Evolutionary conservation across 495 filamentous ascomycete species (phyloP), one percentile per base, ranked within the genome.

Genomic region (Aspergillus affinis): DNA sequence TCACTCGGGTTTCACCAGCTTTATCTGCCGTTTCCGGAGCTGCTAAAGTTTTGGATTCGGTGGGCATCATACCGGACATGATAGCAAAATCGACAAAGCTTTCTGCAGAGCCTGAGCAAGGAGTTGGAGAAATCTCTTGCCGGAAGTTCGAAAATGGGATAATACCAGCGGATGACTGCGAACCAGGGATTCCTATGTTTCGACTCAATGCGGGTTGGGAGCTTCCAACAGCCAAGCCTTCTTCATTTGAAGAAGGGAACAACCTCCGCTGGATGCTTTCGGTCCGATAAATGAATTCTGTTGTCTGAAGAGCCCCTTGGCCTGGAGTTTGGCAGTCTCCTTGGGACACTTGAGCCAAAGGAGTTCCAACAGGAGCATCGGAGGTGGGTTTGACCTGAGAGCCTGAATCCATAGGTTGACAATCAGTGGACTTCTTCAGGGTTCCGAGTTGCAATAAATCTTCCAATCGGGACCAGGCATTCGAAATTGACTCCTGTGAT

Each of bases 41-140:
- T 7, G 51, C n/a, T 15, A 8, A 20, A 10, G 45, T 19, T 2
- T 18, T n/a, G 18, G 46, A 44, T 29, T 59, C 49, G n/a, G 65
- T 55, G 12, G 57, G 56, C 13, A 70, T 70, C 51, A 69, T 67
- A 15, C 68, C 63, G 17, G 77, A 59, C 67, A 75, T 72, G 18
- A 51, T 48, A 10, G 68, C 65, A 52, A 78, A 61, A 41, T 75
- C 72, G 50, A 58, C 61, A 3, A 63, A 36, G 20, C 72, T 70
- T 20, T 69, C 61, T 18, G 64, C 69, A 5, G 59, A 55, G 10
- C 59, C 61, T 13, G 52, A 45, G 27, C 53, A 61, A 47, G 51
- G 41, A 1, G 51, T 32, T 17, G 58, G 60, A 3, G 62, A 65
- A 27, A 65, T 45, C 19, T 61, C 57, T 44, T 62, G 55, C 18